Conservation (phyloP, 768 basidiomycete species). For the Kwoniella botswanensis region DNA sequence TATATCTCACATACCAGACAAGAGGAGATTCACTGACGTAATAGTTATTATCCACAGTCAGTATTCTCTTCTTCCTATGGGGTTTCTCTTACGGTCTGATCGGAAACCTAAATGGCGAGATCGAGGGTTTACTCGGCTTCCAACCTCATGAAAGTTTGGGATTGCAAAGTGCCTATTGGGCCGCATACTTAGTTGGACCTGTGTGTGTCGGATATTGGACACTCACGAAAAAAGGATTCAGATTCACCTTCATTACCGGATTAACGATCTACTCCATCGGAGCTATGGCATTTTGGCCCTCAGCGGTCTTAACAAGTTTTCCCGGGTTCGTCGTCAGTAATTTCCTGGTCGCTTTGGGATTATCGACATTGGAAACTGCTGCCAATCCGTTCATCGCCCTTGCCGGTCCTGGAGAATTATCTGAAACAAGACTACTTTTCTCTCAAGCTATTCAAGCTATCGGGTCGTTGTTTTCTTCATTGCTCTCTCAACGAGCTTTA, state of each 20-base stretch:
- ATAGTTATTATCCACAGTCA: conserved; percentile 27
- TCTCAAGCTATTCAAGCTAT: conserved; percentile 55
- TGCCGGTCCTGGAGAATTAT: conserved; percentile 51
- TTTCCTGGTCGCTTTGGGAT: conserved; percentile 48
- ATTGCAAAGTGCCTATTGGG: conserved; percentile 52
- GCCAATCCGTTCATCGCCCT: conserved; percentile 56
- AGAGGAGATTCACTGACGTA: not conserved
- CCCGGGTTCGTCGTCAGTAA: conserved; percentile 55
- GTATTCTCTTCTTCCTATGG: conserved; percentile 55
- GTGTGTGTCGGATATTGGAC: conserved; percentile 49
- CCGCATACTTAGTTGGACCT: conserved; percentile 49
- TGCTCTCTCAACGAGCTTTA: conserved; percentile 47
- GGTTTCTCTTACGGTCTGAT: conserved; percentile 56
- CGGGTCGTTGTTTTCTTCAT: conserved; percentile 41
- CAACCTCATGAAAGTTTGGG: conserved; percentile 36
- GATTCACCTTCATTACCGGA: conserved; percentile 53
- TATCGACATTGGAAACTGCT: conserved; percentile 51
- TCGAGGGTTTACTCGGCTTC: conserved; percentile 43
- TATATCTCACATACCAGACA: no score
- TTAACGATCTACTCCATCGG: conserved; percentile 51
- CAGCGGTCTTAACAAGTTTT: conserved; percentile 45
- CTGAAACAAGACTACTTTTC: conserved; percentile 53
- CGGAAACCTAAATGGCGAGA: conserved; percentile 50
- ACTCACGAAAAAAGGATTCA: conserved; percentile 47
- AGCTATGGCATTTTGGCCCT: conserved; percentile 56